A percentile compares a stretch with the other conserved stretches of the same genome.
phyloP scores from a whole-genome alignment of 805 yeast species.

The Zygosaccharomyces pseudorouxii region DNA sequence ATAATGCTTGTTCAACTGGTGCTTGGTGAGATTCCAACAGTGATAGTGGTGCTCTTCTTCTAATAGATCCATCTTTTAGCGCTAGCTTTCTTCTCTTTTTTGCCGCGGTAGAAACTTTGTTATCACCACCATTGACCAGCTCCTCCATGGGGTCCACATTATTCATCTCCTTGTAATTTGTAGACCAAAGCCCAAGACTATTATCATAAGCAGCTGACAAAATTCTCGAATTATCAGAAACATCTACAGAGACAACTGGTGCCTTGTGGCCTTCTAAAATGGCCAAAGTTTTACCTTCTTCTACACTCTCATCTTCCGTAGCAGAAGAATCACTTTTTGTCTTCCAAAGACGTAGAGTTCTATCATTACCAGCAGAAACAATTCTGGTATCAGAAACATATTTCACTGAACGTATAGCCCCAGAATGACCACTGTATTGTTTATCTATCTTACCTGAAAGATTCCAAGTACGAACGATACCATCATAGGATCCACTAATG shows the following conservation, averaged over 20 bases:
- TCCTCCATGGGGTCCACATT: slow-evolving; percentile 47
- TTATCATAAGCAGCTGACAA: slow-evolving; percentile 83
- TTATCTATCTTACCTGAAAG: slow-evolving; percentile 72
- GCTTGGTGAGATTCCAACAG: slow-evolving; percentile 75
- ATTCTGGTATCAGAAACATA: slow-evolving; percentile 74
- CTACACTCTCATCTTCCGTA: slow-evolving; percentile 43
- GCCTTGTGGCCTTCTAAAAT: slow-evolving; percentile 87
- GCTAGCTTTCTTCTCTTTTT: slow-evolving; percentile 84
- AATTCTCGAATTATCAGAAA: slow-evolving; percentile 55
- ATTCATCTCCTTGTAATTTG: slow-evolving; percentile 78
- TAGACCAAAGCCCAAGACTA: slow-evolving; percentile 83
- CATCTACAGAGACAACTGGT: slow-evolving; percentile 73
- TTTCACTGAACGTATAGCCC: slow-evolving; percentile 75
- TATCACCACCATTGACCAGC: slow-evolving; percentile 36
- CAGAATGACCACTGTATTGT: slow-evolving; percentile 84
- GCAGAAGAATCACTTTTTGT: slow-evolving; percentile 41
- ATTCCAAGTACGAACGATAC: slow-evolving; percentile 86
- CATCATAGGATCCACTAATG: slow-evolving; percentile 89
- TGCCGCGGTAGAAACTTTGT: slow-evolving; percentile 67
- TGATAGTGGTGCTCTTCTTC: slow-evolving; percentile 78
- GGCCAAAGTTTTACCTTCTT: slow-evolving; percentile 73
- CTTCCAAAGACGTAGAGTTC: slow-evolving; percentile 86
- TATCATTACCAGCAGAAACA: slow-evolving; percentile 83
- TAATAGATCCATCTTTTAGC: slow-evolving; percentile 63
- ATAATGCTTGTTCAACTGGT: slow-evolving; percentile 81